phyloP scores from a whole-genome alignment of 495 filamentous ascomycete genomes.

The Friedmanniomyces simplex region DNA sequence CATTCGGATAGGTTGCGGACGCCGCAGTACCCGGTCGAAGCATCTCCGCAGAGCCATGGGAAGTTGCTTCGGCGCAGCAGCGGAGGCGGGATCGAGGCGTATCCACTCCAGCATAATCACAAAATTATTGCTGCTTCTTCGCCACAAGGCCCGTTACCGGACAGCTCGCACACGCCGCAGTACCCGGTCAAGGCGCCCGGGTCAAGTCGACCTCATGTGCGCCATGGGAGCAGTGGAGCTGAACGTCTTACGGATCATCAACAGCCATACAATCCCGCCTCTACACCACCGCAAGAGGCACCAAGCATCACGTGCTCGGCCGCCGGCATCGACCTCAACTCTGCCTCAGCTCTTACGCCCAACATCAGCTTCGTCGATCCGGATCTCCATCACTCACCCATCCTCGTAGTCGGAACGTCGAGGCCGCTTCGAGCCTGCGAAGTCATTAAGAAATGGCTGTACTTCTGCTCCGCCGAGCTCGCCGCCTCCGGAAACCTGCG shows the following conservation, averaged over 20 bases:
- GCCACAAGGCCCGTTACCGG: no score
- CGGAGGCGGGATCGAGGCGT: no score
- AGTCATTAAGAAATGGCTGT: not conserved
- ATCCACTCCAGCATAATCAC: no score
- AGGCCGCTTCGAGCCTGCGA: not conserved
- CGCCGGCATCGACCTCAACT: constrained; percentile 3
- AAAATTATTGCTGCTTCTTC: no score
- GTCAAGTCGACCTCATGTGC: no score
- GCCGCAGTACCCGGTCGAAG: no score
- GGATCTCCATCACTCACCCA: not conserved
- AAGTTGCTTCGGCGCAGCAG: no score
- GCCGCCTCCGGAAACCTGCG: not conserved
- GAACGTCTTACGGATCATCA: not conserved
- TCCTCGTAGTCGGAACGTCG: not conserved
- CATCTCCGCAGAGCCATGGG: no score
- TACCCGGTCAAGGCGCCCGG: no score
- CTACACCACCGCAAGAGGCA: not conserved
- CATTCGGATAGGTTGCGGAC: no score
- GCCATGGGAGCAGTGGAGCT: no score
- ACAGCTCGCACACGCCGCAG: no score
- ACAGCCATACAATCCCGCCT: not conserved
- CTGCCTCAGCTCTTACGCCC: not conserved
- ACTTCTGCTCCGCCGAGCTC: not conserved
- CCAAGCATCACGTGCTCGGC: not conserved
- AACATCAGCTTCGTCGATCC: not conserved